Evolutionary conservation across 768 basidiomycete genomes (phyloP).

Genomic region (Phylloporus sp.): DNA sequence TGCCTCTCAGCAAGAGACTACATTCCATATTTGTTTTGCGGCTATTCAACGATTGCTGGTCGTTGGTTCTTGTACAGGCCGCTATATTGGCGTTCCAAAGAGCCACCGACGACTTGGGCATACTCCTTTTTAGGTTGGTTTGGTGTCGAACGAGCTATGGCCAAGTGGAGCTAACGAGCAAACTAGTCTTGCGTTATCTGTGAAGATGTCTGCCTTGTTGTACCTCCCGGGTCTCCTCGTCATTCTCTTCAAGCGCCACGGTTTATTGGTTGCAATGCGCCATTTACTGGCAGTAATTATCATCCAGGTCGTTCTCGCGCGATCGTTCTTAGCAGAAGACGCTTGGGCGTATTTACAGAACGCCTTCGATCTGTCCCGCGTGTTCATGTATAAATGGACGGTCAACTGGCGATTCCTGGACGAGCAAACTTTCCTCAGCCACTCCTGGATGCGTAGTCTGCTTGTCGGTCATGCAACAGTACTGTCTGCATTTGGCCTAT

Average conservation of each 20-base stretch:
- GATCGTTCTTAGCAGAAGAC: slow-evolving; percentile 63
- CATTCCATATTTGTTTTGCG: slow-evolving; percentile 92
- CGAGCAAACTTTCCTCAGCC: slow-evolving; percentile 70
- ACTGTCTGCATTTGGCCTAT: slow-evolving; percentile 61
- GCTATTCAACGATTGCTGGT: slow-evolving; percentile 95
- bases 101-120: slow-evolving; percentile 56
- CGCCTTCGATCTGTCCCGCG: slow-evolving; percentile 84
- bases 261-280: slow-evolving; percentile 47
- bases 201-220: slow-evolving; percentile 92
- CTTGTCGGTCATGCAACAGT: slow-evolving; percentile 59
- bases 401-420: slow-evolving; percentile 93
- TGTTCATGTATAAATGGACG: slow-evolving; percentile 94
- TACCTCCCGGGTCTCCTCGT: slow-evolving; percentile 88
- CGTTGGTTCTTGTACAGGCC: slow-evolving; percentile 57
- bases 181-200: slow-evolving; percentile 56
- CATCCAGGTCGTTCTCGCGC: slow-evolving; percentile 57
- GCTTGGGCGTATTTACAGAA: slow-evolving; percentile 59
- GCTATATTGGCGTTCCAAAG: slow-evolving; percentile 63
- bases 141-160: not conserved
- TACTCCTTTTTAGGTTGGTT: slow-evolving; percentile 68
- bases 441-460: slow-evolving; percentile 54
- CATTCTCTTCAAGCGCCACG: slow-evolving; percentile 70
- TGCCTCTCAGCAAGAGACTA: slow-evolving; percentile 86
- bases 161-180: not conserved
- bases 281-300: slow-evolving; percentile 38